These are phyloP conservation scores for Polygonum aviculare DNA, from an alignment of 148 eudicot genomes.

Conservation along the genomic window DNA sequence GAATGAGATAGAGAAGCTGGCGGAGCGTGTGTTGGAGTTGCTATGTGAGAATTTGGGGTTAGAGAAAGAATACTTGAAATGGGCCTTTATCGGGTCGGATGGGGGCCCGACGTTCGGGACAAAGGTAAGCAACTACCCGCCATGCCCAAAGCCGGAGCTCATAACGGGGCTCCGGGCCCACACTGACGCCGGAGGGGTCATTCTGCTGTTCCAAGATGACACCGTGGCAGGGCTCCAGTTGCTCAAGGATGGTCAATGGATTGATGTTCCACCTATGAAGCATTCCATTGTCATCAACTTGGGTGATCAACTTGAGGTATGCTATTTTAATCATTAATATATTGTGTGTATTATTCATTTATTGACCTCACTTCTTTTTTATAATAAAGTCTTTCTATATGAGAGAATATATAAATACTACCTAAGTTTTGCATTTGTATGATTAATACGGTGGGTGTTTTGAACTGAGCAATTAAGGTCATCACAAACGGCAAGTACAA, in stretches of 20 bases:
- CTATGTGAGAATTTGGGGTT: constrained; percentile 86
- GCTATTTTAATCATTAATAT: background rate
- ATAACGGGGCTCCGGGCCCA: constrained; percentile 92
- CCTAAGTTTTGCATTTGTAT: too few species aligned
- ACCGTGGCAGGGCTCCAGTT: constrained; percentile 84
- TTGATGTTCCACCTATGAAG: constrained; percentile 84
- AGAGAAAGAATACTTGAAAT: constrained; percentile 75
- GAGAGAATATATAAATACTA: background rate
- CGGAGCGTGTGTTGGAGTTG: constrained; percentile 61
- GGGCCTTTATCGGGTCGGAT: constrained; percentile 58
- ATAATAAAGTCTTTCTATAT: background rate
- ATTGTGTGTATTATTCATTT: background rate
- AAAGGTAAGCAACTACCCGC: constrained; percentile 90
- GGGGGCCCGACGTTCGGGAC: constrained; percentile 82
- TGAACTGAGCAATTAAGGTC: constrained; percentile 30
- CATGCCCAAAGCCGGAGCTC: constrained; percentile 79
- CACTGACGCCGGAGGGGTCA: constrained; percentile 92
- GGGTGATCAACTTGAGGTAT: constrained; percentile 96
- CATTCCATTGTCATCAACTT: constrained; percentile 88
- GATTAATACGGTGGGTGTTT: background rate
- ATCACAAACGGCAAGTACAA: constrained; percentile 91
- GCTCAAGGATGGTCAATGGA: constrained; percentile 77
- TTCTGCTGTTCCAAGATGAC: constrained; percentile 82
- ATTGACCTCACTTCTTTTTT: background rate
- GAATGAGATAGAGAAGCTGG: constrained; percentile 47